A percentile compares a stretch with the other conserved stretches of the same genome.
Evolutionary conservation across 2,329 filamentous ascomycete species (phyloP).

Genomic region (Diaporthe velutina): DNA sequence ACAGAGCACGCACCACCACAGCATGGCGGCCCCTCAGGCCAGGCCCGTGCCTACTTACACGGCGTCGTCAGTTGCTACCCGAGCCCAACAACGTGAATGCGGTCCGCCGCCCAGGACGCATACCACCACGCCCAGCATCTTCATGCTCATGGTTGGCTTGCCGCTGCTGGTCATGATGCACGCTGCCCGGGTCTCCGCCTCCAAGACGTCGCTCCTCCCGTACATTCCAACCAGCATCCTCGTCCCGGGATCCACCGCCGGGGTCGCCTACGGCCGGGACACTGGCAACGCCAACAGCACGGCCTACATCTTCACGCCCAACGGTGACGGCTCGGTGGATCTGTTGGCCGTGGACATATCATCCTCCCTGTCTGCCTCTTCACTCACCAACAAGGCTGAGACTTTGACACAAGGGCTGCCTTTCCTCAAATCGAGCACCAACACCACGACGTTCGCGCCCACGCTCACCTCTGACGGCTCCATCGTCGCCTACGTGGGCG

Average conservation of each 20-base stretch:
- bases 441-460: conserved; percentile 73
- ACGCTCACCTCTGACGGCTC: conserved; percentile 76
- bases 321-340: conserved; percentile 55
- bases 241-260: conserved; percentile 59
- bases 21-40: conserved; percentile 3
- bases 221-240: conserved; percentile 85
- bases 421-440: conserved; percentile 67
- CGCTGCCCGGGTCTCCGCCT: conserved; percentile 36
- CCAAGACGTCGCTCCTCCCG: conserved; percentile 68
- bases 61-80: conserved; percentile 26
- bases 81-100: conserved; percentile 12
- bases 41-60: conserved; percentile 22
- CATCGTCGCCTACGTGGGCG: conserved; percentile 80
- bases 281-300: conserved; percentile 54
- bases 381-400: conserved; percentile 52
- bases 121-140: conserved; percentile 21
- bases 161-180: conserved; percentile 34
- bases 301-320: conserved; percentile 79
- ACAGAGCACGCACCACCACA: conserved; percentile 22
- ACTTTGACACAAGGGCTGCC: conserved; percentile 70
- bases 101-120: neutral
- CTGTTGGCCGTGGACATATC: conserved; percentile 78
- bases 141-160: conserved; percentile 25
- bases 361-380: conserved; percentile 62
- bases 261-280: conserved; percentile 48